Evolutionary conservation across 176 grass and related monocot species (phyloP), one percentile per base, ranked within the genome.

Genomic region (Luzula sylvatica): DNA sequence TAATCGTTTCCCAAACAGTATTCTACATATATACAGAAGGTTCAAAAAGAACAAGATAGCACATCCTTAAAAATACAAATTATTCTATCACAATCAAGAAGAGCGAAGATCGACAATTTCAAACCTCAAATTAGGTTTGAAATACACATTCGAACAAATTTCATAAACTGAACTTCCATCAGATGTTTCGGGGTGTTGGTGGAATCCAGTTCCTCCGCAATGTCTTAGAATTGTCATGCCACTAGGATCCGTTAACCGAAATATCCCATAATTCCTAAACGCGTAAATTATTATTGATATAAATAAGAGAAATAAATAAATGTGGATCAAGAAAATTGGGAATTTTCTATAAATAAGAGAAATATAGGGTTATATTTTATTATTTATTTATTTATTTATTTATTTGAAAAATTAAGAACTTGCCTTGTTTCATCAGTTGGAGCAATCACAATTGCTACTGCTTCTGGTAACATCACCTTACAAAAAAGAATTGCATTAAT

Each of bases 401-500:
- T 15, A 14, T 65, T 8, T 48, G 1, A 30, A 26, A 27, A 53
- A 22, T 41, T 27, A 67, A 67, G 39, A 47, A 72, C 65, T 46
- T 86, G 72, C 92, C 85, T 90, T 65, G 29, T 71, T 53, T 78
- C 50, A 80, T 98, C 92, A 1, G 85, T 98, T 30, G 92, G 92
- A 80, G 92, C 85, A 63, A 86, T 72, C 22, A 98, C 92, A 65
- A 98, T 90, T 32, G 92, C 92, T 46, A 86, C 71, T 42, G 85
- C 92, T 65, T 90, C 81, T 46, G 85, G 92, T 74, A 98, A 58
- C 92, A 98, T 90, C 67, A 86, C 81, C 92, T 98, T 56, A 23
- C n/a, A n/a, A 50, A 23, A 40, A 63, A 82, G 16, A 27, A 15
- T 17, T 65, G 47, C 26, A 40, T 25, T 72, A 52, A 1, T 9